Evolutionary conservation across 345 rosid species (phyloP).

Genomic region (Euphorbia peplus): DNA sequence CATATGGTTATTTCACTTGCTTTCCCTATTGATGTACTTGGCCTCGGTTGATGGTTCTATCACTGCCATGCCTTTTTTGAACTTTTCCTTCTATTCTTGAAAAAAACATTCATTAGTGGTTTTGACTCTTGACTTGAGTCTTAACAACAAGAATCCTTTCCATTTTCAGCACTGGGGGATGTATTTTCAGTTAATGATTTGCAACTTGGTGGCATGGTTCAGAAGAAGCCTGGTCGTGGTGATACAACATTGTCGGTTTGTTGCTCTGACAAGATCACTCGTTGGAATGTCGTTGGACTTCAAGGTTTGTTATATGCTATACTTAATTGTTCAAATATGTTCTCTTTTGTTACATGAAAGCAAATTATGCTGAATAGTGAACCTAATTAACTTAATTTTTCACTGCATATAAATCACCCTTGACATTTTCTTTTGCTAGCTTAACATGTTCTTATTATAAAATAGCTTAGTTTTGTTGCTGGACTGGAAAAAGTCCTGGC

Average conservation of each 20-base stretch:
- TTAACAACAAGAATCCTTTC: conserved; percentile 8
- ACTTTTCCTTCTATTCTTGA: background rate
- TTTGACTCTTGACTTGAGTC: too few species aligned
- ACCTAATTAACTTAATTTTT: background rate
- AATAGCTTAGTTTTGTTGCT: background rate
- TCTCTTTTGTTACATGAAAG: background rate
- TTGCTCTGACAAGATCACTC: conserved; percentile 90
- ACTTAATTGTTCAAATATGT: background rate
- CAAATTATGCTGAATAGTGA: background rate
- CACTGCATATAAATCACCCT: too few species aligned
- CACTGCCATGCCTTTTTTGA: background rate
- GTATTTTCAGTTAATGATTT: conserved; percentile 35
- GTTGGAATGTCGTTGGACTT: conserved; percentile 87
- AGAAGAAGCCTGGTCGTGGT: conserved; percentile 96
- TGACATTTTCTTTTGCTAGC: background rate
- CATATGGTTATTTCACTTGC: conserved; percentile 2
- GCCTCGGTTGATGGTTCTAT: background rate
- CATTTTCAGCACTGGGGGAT: conserved; percentile 15
- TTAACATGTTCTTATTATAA: background rate
- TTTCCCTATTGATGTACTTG: background rate
- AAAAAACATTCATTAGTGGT: background rate
- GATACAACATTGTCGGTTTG: conserved; percentile 81
- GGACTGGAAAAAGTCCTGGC: background rate
- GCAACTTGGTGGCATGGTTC: conserved; percentile 49
- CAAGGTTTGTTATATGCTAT: conserved; percentile 54